Percentiles rank a stretch among this genome's conserved stretches.
phyloP scores from a whole-genome alignment of 202 grass and related monocot genomes.

The Zoysia matrella region DNA sequence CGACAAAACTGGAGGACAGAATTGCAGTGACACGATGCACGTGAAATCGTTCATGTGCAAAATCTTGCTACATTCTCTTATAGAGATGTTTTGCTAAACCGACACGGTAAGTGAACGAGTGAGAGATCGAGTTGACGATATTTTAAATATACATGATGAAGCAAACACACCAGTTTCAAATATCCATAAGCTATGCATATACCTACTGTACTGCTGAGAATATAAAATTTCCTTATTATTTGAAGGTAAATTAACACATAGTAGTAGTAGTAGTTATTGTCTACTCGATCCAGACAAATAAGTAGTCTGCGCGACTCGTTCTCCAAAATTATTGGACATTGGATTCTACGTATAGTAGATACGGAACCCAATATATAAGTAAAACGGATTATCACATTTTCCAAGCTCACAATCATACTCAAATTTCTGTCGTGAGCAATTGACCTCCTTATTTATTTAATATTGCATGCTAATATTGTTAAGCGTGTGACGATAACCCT shows the following conservation, averaged over 20 bases:
- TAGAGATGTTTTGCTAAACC: background rate
- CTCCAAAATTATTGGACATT: too few species aligned
- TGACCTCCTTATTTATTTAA: background rate
- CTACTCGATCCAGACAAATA: too few species aligned
- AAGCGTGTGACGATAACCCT: background rate
- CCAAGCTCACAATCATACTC: too few species aligned
- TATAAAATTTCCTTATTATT: too few species aligned
- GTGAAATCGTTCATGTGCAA: conserved; percentile 34
- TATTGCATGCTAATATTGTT: background rate
- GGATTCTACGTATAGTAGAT: too few species aligned
- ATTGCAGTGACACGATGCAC: conserved; percentile 20
- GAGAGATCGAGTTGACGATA: background rate
- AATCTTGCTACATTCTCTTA: background rate
- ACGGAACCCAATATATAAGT: too few species aligned
- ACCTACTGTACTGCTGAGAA: too few species aligned
- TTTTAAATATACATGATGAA: background rate
- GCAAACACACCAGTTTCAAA: background rate
- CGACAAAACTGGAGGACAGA: conserved; percentile 18
- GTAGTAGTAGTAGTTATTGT: too few species aligned
- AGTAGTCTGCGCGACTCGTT: too few species aligned
- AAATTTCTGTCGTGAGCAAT: too few species aligned
- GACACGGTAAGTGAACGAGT: background rate
- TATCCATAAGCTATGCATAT: background rate
- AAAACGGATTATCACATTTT: too few species aligned
- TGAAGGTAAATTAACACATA: too few species aligned